phyloP scores from a whole-genome alignment of 805 yeast species.

The Zygoascus bituminiphila region DNA sequence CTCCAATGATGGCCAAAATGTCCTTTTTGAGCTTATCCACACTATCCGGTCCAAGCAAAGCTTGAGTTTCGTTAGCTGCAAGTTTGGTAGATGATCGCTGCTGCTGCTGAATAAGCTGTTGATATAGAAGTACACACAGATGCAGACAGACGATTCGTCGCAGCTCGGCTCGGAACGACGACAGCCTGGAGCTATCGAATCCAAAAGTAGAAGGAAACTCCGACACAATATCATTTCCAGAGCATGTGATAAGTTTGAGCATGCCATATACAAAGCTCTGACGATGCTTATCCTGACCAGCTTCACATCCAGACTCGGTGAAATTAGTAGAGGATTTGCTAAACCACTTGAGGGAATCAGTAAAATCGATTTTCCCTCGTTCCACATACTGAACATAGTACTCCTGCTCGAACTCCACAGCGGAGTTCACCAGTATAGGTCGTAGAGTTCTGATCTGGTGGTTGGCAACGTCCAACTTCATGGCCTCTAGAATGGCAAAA shows the following conservation, averaged over 20 bases:
- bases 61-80: constrained; percentile 20
- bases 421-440: constrained; percentile 77
- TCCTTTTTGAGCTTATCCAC: constrained; percentile 53
- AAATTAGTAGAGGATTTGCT: constrained; percentile 12
- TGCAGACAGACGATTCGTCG: constrained; percentile 77
- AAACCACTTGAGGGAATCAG: constrained; percentile 63
- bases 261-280: constrained; percentile 19
- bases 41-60: constrained; percentile 19
- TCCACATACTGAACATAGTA: constrained; percentile 43
- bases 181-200: constrained; percentile 75
- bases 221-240: constrained; percentile 56
- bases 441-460: constrained; percentile 83
- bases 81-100: constrained; percentile 27
- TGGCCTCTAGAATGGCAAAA: constrained; percentile 80
- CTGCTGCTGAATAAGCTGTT: constrained; percentile 39
- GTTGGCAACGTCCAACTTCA: constrained; percentile 92
- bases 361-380: constrained; percentile 49
- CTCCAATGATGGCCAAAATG: constrained; percentile 69
- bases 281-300: constrained; percentile 16
- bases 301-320: constrained; percentile 2
- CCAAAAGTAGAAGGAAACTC: constrained; percentile 79
- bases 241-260: constrained; percentile 57
- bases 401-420: constrained; percentile 82
- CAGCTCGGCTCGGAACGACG: constrained; percentile 73
- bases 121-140: constrained; percentile 62